phyloP scores from a whole-genome alignment of 2,329 filamentous ascomycete genomes.

The Curvularia sp. region DNA sequence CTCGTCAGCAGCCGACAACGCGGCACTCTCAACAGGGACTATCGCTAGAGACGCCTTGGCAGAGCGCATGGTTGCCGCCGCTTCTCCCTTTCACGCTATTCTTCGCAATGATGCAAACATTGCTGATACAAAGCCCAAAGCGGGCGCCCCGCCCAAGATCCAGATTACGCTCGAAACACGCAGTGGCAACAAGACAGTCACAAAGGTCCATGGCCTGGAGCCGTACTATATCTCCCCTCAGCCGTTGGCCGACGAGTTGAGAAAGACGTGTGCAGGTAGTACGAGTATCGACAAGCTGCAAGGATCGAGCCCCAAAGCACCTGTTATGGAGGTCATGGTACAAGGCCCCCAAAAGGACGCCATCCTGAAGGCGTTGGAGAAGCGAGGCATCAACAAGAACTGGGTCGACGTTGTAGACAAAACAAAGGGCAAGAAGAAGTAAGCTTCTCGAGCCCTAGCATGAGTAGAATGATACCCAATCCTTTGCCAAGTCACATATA shows the following conservation, averaged over 20 bases:
- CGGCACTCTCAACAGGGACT: slow-evolving; percentile 63
- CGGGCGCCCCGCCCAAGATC: slow-evolving; percentile 67
- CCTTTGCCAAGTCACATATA: not conserved
- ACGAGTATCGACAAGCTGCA: slow-evolving; percentile 68
- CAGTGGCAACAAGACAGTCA: slow-evolving; percentile 71
- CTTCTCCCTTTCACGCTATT: slow-evolving; percentile 65
- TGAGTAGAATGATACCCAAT: slow-evolving; percentile 19
- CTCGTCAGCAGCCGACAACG: slow-evolving; percentile 60
- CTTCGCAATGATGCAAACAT: slow-evolving; percentile 57
- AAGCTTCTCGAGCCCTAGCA: not conserved
- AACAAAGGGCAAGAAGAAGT: slow-evolving; percentile 69
- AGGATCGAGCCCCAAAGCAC: slow-evolving; percentile 66
- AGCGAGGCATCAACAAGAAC: slow-evolving; percentile 64
- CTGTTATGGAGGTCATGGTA: slow-evolving; percentile 71
- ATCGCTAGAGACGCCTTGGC: slow-evolving; percentile 67
- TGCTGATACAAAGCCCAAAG: slow-evolving; percentile 62
- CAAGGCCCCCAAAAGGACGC: slow-evolving; percentile 71
- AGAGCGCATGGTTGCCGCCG: slow-evolving; percentile 64
- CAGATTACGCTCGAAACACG: slow-evolving; percentile 68
- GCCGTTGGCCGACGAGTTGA: slow-evolving; percentile 68
- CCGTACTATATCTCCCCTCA: slow-evolving; percentile 67
- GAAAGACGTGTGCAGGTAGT: slow-evolving; percentile 72
- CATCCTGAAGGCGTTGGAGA: slow-evolving; percentile 65
- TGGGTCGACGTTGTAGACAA: slow-evolving; percentile 73
- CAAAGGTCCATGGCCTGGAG: slow-evolving; percentile 68